Evolutionary conservation across 257 asterid species (phyloP).

Genomic region (Cordia subcordata): DNA sequence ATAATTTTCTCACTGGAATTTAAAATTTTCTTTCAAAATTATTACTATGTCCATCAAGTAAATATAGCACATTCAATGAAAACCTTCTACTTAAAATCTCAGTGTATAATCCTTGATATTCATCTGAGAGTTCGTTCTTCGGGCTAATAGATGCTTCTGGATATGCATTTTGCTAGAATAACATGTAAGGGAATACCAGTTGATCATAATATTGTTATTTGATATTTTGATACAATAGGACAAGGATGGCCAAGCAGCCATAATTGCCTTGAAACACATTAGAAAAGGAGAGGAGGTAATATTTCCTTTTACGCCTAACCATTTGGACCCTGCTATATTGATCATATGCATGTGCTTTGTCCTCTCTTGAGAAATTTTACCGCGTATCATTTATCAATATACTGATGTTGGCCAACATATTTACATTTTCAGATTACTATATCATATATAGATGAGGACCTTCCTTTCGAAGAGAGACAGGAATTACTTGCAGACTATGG

Average conservation of each 20-base stretch:
- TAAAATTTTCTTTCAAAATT: too few species aligned
- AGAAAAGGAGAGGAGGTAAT: conserved; percentile 74
- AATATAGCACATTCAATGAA: not conserved
- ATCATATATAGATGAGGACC: conserved; percentile 87
- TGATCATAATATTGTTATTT: not conserved
- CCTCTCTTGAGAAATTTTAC: too few species aligned
- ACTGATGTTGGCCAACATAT: not conserved
- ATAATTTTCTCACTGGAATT: too few species aligned
- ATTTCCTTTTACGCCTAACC: not conserved
- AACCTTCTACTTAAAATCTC: too few species aligned
- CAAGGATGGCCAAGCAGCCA: conserved; percentile 76
- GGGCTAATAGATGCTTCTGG: too few species aligned
- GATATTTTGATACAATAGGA: conserved; percentile 46
- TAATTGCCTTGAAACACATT: conserved; percentile 59
- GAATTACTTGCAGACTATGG: conserved; percentile 75
- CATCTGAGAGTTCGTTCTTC: too few species aligned
- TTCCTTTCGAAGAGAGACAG: conserved; percentile 71
- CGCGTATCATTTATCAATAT: too few species aligned
- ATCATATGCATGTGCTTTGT: too few species aligned
- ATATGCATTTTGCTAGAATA: too few species aligned
- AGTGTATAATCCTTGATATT: too few species aligned
- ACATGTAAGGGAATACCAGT: not conserved
- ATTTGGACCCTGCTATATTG: not conserved
- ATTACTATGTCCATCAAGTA: too few species aligned
- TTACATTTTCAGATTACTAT: conserved; percentile 58